Evolutionary conservation across 495 filamentous ascomycete species (phyloP).

Genomic region (Xylaria longipes): DNA sequence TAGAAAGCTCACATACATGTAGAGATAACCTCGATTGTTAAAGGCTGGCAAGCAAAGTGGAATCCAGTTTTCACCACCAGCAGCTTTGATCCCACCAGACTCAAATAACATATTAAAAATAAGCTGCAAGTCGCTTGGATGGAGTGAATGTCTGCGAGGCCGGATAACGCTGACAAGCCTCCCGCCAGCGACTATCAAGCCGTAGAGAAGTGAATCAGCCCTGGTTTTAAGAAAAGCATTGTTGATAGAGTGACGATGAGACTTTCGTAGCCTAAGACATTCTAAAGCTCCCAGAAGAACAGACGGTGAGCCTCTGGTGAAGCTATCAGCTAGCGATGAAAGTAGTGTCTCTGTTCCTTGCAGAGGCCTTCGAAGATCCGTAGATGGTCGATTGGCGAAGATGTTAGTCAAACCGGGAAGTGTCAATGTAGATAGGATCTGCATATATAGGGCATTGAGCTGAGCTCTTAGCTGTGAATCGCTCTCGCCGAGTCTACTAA

Average conservation of each 20-base stretch:
- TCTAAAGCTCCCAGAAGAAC: constrained; percentile 89
- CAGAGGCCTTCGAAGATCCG: constrained; percentile 88
- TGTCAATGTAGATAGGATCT: constrained; percentile 94
- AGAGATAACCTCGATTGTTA: constrained; percentile 96
- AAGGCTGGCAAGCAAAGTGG: constrained; percentile 96
- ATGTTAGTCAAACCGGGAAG: constrained; percentile 86
- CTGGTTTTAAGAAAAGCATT: constrained; percentile 81
- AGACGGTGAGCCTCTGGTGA: constrained; percentile 90
- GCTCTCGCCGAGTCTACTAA: constrained; percentile 89
- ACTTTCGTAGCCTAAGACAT: constrained; percentile 85
- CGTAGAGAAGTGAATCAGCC: constrained; percentile 81
- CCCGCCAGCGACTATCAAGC: constrained; percentile 91
- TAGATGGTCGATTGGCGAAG: constrained; percentile 88
- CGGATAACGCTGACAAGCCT: constrained; percentile 92
- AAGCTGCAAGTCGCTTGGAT: constrained; percentile 93
- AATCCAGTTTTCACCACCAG: constrained; percentile 96
- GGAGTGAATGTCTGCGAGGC: constrained; percentile 92
- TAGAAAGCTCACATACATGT: constrained; percentile 98
- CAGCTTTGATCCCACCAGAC: constrained; percentile 80
- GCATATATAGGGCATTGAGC: constrained; percentile 95
- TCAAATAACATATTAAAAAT: constrained; percentile 99
- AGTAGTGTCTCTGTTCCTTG: constrained; percentile 92
- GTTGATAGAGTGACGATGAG: constrained; percentile 85
- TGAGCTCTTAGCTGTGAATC: constrained; percentile 85
- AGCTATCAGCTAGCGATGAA: constrained; percentile 89